A percentile compares a stretch with the other conserved stretches of the same genome.
phyloP scores from a whole-genome alignment of 352 stramenopile genomes.

The Phytopythium montanum region DNA sequence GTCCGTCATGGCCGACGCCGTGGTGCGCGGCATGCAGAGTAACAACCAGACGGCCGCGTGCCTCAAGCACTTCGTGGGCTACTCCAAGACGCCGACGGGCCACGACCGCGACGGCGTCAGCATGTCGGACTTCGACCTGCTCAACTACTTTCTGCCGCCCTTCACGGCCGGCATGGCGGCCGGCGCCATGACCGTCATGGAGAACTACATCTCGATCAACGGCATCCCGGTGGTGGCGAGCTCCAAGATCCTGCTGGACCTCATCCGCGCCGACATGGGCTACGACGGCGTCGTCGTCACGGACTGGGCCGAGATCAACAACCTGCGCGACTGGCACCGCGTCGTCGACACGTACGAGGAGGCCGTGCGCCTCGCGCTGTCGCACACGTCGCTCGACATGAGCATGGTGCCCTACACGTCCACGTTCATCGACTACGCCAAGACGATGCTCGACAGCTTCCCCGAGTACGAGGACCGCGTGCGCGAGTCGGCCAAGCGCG shows the following conservation, averaged over 20 bases:
- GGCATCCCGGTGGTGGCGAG: constrained; percentile 86
- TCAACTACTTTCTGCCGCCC: constrained; percentile 81
- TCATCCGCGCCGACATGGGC: constrained; percentile 74
- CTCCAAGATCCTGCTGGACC: constrained; percentile 63
- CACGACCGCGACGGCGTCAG: constrained; percentile 79
- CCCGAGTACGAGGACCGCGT: constrained; percentile 36
- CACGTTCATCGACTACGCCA: constrained; percentile 44
- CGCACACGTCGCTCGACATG: constrained; percentile 85
- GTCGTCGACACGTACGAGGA: constrained; percentile 40
- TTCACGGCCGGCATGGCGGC: constrained; percentile 73
- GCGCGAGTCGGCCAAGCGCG: constrained; percentile 44
- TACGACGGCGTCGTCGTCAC: constrained; percentile 88
- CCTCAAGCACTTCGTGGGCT: constrained; percentile 88
- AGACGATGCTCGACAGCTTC: constrained; percentile 35
- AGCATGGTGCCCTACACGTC: constrained; percentile 77
- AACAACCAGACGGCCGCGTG: constrained; percentile 67
- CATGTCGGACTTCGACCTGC: constrained; percentile 62
- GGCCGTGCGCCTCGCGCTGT: constrained; percentile 64
- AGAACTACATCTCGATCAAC: constrained; percentile 92
- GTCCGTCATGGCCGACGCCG: constrained; percentile 58
- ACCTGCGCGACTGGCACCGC: constrained; percentile 62
- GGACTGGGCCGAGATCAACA: constrained; percentile 91
- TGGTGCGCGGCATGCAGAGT: constrained; percentile 79
- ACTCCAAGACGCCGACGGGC: constrained; percentile 73
- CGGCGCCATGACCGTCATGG: constrained; percentile 86